Evolutionary conservation across 768 basidiomycete genomes (phyloP).

Genomic region (Xanthoconium purpureum): DNA sequence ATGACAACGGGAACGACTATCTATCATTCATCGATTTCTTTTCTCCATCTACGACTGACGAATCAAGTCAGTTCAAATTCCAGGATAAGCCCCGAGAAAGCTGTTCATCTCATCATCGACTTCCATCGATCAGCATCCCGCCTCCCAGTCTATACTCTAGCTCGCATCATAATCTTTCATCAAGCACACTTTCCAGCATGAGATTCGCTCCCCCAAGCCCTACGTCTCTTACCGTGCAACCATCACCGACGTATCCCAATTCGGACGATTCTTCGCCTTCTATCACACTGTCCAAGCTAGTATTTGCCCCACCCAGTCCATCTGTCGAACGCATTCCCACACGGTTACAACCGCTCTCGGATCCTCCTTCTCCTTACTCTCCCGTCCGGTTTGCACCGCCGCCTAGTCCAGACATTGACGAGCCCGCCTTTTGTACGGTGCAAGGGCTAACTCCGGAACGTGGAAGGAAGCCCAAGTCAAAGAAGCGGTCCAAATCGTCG

Average conservation of each 20-base stretch:
- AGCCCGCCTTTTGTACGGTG: slow-evolving; percentile 36
- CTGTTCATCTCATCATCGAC: slow-evolving; percentile 13
- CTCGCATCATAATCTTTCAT: slow-evolving; percentile 16
- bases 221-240: slow-evolving; percentile 1
- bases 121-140: slow-evolving; percentile 19
- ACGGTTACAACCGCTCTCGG: slow-evolving; percentile 17
- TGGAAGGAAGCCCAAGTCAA: slow-evolving; percentile 15
- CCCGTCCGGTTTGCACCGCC: slow-evolving; percentile 31
- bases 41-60: slow-evolving; percentile 28
- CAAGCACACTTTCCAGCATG: slow-evolving; percentile 31
- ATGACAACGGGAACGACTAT: slow-evolving; percentile 32
- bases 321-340: slow-evolving; percentile 9
- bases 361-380: slow-evolving; percentile 29
- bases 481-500: slow-evolving; percentile 28
- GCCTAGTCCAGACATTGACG: slow-evolving; percentile 3
- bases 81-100: not conserved
- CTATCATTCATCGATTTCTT: slow-evolving; percentile 49
- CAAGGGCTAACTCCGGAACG: slow-evolving; percentile 47
- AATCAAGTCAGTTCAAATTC: not conserved
- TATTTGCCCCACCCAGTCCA: slow-evolving; percentile 30
- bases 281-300: slow-evolving; percentile 26
- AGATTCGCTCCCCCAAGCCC: slow-evolving; percentile 32
- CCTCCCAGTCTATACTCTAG: slow-evolving; percentile 19
- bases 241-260: slow-evolving; percentile 8
- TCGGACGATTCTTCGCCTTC: slow-evolving; percentile 15